A percentile compares a stretch with the other conserved stretches of the same genome.
These are phyloP conservation scores for Sporisorium sorghi DNA, from an alignment of 1,284 basidiomycete genomes.

Conservation along the genomic window DNA sequence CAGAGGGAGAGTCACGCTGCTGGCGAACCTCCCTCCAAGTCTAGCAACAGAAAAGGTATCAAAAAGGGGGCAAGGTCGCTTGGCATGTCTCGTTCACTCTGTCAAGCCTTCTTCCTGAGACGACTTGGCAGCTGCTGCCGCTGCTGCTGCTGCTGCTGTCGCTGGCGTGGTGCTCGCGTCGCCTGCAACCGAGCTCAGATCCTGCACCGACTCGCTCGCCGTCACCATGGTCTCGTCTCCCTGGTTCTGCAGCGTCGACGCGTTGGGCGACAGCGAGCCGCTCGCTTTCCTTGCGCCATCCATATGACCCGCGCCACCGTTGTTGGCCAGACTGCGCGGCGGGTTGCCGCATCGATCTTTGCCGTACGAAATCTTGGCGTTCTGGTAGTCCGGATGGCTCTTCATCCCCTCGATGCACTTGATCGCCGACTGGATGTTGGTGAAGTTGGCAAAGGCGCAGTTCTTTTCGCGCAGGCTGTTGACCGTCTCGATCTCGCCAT, in stretches of 20 bases:
- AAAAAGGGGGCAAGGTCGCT: not conserved
- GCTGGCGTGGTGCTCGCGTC: slow-evolving; percentile 10
- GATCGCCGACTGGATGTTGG: slow-evolving; percentile 68
- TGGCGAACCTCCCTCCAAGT: not conserved
- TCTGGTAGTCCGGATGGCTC: slow-evolving; percentile 65
- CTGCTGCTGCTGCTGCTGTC: slow-evolving; percentile 1
- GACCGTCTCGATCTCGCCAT: slow-evolving; percentile 67
- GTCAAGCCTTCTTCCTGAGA: slow-evolving; percentile 15
- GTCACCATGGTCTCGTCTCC: slow-evolving; percentile 55
- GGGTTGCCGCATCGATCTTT: slow-evolving; percentile 68
- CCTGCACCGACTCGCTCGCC: slow-evolving; percentile 51
- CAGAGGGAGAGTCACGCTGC: not conserved
- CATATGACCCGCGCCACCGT: slow-evolving; percentile 17
- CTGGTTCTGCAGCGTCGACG: slow-evolving; percentile 21
- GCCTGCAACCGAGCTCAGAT: slow-evolving; percentile 22
- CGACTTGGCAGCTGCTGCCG: slow-evolving; percentile 8
- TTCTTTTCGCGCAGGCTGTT: slow-evolving; percentile 67
- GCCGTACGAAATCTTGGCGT: slow-evolving; percentile 65
- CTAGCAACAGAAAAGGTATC: slow-evolving; percentile 6
- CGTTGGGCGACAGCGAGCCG: slow-evolving; percentile 42
- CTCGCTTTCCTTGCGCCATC: slow-evolving; percentile 27
- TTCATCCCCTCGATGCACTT: slow-evolving; percentile 69
- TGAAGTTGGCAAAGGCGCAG: slow-evolving; percentile 69
- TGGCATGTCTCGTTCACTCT: slow-evolving; percentile 5
- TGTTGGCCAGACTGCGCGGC: slow-evolving; percentile 52